Evolutionary conservation across 2,329 filamentous ascomycete species (phyloP).

Genomic region (Elsinoe necatrix): DNA sequence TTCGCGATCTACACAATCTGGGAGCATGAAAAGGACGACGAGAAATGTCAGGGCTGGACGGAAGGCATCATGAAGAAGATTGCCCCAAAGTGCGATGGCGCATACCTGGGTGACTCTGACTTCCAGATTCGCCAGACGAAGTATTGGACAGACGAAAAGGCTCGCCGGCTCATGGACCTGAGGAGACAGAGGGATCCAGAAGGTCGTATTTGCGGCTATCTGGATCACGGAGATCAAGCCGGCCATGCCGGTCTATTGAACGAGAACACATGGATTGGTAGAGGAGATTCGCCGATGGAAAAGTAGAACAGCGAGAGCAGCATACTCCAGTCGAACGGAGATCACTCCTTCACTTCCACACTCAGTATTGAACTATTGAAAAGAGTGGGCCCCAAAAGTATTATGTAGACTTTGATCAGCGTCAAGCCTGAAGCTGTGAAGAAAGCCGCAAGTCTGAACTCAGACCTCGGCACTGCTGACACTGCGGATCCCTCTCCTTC

Average conservation of each 20-base stretch:
- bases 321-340: too few species aligned
- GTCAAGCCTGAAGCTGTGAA: too few species aligned
- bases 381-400: too few species aligned
- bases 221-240: constrained; percentile 39
- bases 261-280: constrained; percentile 15
- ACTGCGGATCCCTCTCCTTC: too few species aligned
- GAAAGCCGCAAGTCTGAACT: too few species aligned
- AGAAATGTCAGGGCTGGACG: constrained; percentile 39
- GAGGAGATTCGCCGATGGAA: constrained; percentile 12
- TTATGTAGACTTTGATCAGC: too few species aligned
- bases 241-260: constrained; percentile 38
- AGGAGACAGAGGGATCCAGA: constrained; percentile 38
- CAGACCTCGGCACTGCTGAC: too few species aligned
- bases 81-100: constrained; percentile 37
- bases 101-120: constrained; percentile 49
- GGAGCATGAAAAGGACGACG: constrained; percentile 41
- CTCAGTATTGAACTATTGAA: too few species aligned
- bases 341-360: too few species aligned
- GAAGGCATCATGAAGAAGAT: constrained; percentile 29
- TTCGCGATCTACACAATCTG: constrained; percentile 47
- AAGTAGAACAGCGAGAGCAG: not conserved
- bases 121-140: constrained; percentile 41
- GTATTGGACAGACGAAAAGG: constrained; percentile 43
- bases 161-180: constrained; percentile 36
- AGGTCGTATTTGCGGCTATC: constrained; percentile 38